phyloP scores from a whole-genome alignment of 2,329 filamentous ascomycete genomes.

The Furcasterigmium sp. region DNA sequence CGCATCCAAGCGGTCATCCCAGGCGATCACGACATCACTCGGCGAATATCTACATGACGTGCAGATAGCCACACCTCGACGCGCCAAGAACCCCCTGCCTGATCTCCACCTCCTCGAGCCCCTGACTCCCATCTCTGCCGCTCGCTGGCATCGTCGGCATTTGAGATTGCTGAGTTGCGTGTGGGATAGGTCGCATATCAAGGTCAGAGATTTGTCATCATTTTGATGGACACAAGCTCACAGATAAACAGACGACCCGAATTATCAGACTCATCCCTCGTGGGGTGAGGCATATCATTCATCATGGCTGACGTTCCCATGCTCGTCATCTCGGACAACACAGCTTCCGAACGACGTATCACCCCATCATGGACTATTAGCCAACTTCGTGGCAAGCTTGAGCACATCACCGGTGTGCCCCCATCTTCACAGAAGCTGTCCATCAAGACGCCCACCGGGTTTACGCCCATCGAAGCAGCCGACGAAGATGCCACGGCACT shows the following conservation, averaged over 20 bases:
- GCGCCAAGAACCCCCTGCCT: no score
- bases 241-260: no score
- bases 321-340: conserved; percentile 68
- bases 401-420: conserved; percentile 89
- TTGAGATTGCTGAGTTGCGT: no score
- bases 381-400: conserved; percentile 80
- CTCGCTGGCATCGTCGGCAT: no score
- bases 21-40: background rate
- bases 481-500: conserved; percentile 69
- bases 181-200: no score
- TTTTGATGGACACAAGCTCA: no score
- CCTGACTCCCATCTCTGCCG: no score
- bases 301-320: conserved; percentile 70
- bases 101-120: no score
- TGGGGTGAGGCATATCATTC: conserved; percentile 12
- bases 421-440: conserved; percentile 71
- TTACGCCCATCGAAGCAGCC: conserved; percentile 59
- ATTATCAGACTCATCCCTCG: background rate
- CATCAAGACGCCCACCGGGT: conserved; percentile 58
- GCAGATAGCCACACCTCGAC: background rate
- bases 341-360: conserved; percentile 82
- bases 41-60: background rate
- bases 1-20: no score
- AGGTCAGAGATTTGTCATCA: no score
- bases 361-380: conserved; percentile 87